Conservation (phyloP, 139 green algal species). For the Auxenochlorella protothecoides region DNA sequence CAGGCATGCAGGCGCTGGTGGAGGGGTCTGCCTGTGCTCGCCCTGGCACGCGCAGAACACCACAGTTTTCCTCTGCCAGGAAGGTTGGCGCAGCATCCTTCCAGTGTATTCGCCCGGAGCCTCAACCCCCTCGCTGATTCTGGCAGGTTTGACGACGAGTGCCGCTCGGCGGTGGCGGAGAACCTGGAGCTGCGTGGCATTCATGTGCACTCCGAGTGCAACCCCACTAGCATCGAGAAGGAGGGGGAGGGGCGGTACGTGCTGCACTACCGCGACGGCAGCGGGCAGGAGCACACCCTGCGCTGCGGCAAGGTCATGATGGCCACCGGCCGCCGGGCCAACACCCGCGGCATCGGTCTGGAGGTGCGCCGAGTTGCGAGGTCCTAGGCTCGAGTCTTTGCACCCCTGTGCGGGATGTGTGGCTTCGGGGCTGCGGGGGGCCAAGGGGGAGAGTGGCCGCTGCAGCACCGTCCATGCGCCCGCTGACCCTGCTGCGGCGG, state of each 20-base stretch:
- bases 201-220: slow-evolving; percentile 4
- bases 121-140: too few species aligned
- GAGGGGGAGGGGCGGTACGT: not conserved
- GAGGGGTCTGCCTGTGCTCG: too few species aligned
- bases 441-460: too few species aligned
- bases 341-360: slow-evolving; percentile 21
- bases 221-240: slow-evolving; percentile 13
- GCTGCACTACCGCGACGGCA: slow-evolving; percentile 3
- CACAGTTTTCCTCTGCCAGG: too few species aligned
- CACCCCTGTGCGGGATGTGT: not conserved
- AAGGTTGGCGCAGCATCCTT: too few species aligned
- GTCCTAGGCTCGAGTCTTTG: too few species aligned
- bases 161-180: slow-evolving; percentile 12
- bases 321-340: slow-evolving; percentile 23
- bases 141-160: slow-evolving; percentile 40
- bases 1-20: too few species aligned
- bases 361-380: not conserved
- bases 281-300: not conserved
- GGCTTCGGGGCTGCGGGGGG: too few species aligned
- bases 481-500: too few species aligned
- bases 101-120: too few species aligned
- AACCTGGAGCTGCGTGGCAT: slow-evolving; percentile 20
- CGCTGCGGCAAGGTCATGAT: slow-evolving; percentile 16
- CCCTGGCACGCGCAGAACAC: too few species aligned
- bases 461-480: too few species aligned